Evolutionary conservation across 2,329 filamentous ascomycete species (phyloP).

Genomic region (Lachnellula suecica): DNA sequence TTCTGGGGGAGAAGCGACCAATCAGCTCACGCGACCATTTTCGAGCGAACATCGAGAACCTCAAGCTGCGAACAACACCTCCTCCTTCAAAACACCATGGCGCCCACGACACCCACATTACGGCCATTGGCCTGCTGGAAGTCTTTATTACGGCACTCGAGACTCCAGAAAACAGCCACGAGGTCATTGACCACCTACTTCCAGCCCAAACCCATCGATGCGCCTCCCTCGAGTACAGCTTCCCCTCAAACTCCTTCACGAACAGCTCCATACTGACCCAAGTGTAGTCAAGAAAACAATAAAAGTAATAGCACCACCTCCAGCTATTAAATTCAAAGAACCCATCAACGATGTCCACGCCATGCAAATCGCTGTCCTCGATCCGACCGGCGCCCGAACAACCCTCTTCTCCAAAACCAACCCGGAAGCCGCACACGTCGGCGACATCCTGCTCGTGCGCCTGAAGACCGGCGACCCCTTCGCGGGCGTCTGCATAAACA

Average conservation of each 20-base stretch:
- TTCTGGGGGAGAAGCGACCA: not conserved
- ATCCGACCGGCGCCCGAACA: slow-evolving; percentile 80
- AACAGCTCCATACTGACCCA: slow-evolving; percentile 8
- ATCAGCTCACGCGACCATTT: not conserved
- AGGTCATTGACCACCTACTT: slow-evolving; percentile 52
- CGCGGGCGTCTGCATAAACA: slow-evolving; percentile 82
- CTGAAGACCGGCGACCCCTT: slow-evolving; percentile 86
- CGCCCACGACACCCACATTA: slow-evolving; percentile 37
- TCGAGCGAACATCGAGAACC: slow-evolving; percentile 5
- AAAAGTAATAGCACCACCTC: slow-evolving; percentile 51
- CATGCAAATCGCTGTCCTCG: slow-evolving; percentile 71
- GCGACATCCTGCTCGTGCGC: slow-evolving; percentile 89
- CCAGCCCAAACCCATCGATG: slow-evolving; percentile 38
- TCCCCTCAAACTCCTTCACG: not conserved
- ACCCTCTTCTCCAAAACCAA: slow-evolving; percentile 78
- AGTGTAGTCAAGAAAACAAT: slow-evolving; percentile 43
- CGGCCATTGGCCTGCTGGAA: slow-evolving; percentile 74
- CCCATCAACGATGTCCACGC: slow-evolving; percentile 67
- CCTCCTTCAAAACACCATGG: slow-evolving; percentile 23
- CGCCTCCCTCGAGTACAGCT: slow-evolving; percentile 11
- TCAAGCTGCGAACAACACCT: slow-evolving; percentile 17
- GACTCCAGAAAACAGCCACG: slow-evolving; percentile 45
- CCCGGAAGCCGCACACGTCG: slow-evolving; percentile 75
- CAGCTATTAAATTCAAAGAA: slow-evolving; percentile 60
- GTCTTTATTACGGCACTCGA: slow-evolving; percentile 57